These are phyloP conservation scores for Fusarium virguliforme DNA, from an alignment of 2,329 filamentous ascomycete genomes.

Conservation along the genomic window DNA sequence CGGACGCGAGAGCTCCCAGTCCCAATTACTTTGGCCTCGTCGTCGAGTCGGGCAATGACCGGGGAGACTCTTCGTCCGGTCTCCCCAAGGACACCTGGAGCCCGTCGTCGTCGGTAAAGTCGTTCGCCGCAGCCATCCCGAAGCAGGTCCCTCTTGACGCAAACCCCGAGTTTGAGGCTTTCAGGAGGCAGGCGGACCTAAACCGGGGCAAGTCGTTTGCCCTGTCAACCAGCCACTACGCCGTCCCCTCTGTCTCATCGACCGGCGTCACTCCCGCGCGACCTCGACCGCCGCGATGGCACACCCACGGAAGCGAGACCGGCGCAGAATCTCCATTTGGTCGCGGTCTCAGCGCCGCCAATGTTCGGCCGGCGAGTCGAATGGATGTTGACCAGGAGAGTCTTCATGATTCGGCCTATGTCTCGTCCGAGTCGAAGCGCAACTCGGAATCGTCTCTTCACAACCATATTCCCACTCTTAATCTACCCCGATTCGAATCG, in stretches of 20 bases:
- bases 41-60: slow-evolving; percentile 73
- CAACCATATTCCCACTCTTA: slow-evolving; percentile 59
- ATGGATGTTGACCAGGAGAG: slow-evolving; percentile 66
- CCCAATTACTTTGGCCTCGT: slow-evolving; percentile 91
- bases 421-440: slow-evolving; percentile 69
- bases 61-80: slow-evolving; percentile 75
- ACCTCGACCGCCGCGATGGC: slow-evolving; percentile 64
- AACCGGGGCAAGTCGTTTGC: slow-evolving; percentile 66
- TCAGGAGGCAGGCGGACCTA: slow-evolving; percentile 80
- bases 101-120: slow-evolving; percentile 78
- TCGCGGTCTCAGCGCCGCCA: slow-evolving; percentile 45
- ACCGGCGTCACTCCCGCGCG: slow-evolving; percentile 53
- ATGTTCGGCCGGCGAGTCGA: slow-evolving; percentile 45
- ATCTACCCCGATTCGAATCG: slow-evolving; percentile 62
- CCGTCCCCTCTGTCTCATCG: slow-evolving; percentile 52
- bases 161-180: slow-evolving; percentile 87
- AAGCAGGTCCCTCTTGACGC: slow-evolving; percentile 80
- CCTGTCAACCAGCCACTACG: slow-evolving; percentile 65
- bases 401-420: slow-evolving; percentile 69
- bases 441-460: slow-evolving; percentile 65
- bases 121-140: slow-evolving; percentile 78
- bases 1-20: slow-evolving; percentile 70
- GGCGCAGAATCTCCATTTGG: slow-evolving; percentile 56
- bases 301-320: slow-evolving; percentile 65
- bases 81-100: slow-evolving; percentile 83